phyloP scores from a whole-genome alignment of 148 eudicot species.

The Limonium bicolor region DNA sequence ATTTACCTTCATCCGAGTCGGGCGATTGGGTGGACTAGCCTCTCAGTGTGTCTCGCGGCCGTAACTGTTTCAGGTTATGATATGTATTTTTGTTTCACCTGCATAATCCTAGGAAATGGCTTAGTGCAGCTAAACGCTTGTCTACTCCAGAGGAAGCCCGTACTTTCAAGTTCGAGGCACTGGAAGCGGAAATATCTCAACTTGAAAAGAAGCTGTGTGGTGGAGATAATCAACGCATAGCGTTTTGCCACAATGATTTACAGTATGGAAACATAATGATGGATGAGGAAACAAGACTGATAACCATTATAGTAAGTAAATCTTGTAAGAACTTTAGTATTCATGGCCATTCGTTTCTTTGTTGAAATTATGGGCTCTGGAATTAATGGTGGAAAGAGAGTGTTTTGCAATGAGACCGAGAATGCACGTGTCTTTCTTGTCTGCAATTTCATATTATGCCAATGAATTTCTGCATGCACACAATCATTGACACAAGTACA shows the following conservation, averaged over 20 bases:
- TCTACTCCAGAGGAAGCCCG: slow-evolving; percentile 43
- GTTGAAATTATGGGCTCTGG: not conserved
- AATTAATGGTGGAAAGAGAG: not conserved
- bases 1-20: not conserved
- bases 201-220: slow-evolving; percentile 45
- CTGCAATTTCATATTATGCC: too few species aligned
- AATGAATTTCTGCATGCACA: too few species aligned
- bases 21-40: not conserved
- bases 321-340: not conserved
- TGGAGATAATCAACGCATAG: slow-evolving; percentile 22
- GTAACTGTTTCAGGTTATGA: not conserved
- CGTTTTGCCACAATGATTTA: slow-evolving; percentile 93
- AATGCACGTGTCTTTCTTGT: too few species aligned
- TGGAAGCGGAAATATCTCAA: slow-evolving; percentile 46
- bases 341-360: not conserved
- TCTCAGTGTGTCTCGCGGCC: too few species aligned
- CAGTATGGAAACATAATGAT: slow-evolving; percentile 97
- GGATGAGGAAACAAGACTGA: slow-evolving; percentile 49
- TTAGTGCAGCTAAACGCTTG: slow-evolving; percentile 37
- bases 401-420: not conserved
- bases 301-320: slow-evolving; percentile 78
- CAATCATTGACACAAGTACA: too few species aligned
- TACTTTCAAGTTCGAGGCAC: slow-evolving; percentile 29
- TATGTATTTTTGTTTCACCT: not conserved
- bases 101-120: slow-evolving; percentile 49